Evolutionary conservation across 164 flowering plant genomes (phyloP), one percentile per base, ranked within the genome.

Genomic region (Stephania japonica): DNA sequence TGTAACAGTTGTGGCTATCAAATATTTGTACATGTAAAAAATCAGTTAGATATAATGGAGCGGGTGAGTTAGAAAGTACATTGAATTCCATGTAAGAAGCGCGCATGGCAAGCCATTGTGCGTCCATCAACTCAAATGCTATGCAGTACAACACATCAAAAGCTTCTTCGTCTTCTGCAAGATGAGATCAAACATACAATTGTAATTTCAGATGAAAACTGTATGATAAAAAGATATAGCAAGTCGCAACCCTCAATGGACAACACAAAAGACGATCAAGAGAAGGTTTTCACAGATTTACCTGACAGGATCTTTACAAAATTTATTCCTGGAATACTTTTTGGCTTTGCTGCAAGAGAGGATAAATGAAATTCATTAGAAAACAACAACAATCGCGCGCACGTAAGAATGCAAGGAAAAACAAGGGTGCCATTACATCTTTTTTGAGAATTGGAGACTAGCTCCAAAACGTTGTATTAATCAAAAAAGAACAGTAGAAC

Each of bases 71-170:
- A 78, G 44, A 71, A 7, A 9, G 75, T 89, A 96, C 99, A 73
- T 96, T 96, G 69, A 96, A 96, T 74, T 96, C 90, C 99, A 95
- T 95, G 75, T 95, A 95, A 16, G 99, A 95, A 79, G 99, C 99
- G 59, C 79, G 89, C 90, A 87, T 90, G 0, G 98, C 99, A 42
- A 95, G 98, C 99, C 99, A 95, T 74, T 90, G 99, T 8, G 97
- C 97, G 73, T 95, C 99, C 97, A 95, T 87, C 87, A 95, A 75
- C 78, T 89, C 90, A 76, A 87, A 95, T 65, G 99, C 93, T 75
- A 90, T 82, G 76, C 99, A 95, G 75, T 88, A 91, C 65, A 91
- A 75, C 21, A 87, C 85, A 76, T 93, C 97, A 65, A 96, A 96
- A 19, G 98, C 98, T 61, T 85, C 83, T 82, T 90, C 97, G 83